Conservation (phyloP, 306 rosid species). For the Boehmeria nivea region DNA sequence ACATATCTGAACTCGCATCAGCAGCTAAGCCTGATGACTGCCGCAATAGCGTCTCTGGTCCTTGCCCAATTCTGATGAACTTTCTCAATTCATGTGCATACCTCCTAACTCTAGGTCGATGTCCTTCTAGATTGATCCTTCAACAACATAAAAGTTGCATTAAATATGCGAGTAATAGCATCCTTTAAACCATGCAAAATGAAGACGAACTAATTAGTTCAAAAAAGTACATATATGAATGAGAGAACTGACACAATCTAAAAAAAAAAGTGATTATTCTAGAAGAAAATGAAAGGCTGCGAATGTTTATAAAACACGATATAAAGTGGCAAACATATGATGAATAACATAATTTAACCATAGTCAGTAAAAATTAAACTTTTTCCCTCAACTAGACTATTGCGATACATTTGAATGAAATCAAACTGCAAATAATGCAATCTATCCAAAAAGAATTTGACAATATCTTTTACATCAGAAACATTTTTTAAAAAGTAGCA, state of each 20-base stretch:
- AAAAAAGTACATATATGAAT: neutral
- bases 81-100: slow-evolving; percentile 71
- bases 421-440: neutral
- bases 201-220: slow-evolving; percentile 3
- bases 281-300: too few species aligned
- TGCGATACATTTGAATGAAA: neutral
- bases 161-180: neutral
- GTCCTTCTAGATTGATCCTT: slow-evolving; percentile 76
- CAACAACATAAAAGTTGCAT: slow-evolving; percentile 21
- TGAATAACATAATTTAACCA: too few species aligned
- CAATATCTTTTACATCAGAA: neutral
- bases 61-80: slow-evolving; percentile 87
- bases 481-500: neutral
- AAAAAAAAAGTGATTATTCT: neutral
- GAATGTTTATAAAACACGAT: too few species aligned
- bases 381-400: too few species aligned
- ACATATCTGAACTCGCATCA: slow-evolving; percentile 39
- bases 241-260: neutral
- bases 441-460: neutral
- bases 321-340: too few species aligned
- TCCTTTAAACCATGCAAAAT: slow-evolving; percentile 18
- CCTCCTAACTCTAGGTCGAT: slow-evolving; percentile 73
- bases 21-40: slow-evolving; percentile 45
- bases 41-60: slow-evolving; percentile 76
- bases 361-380: too few species aligned